Percentiles rank a stretch among this genome's conserved stretches.
Conservation (phyloP, 1,139 yeast species). For the Lodderomyces elongisporus region DNA sequence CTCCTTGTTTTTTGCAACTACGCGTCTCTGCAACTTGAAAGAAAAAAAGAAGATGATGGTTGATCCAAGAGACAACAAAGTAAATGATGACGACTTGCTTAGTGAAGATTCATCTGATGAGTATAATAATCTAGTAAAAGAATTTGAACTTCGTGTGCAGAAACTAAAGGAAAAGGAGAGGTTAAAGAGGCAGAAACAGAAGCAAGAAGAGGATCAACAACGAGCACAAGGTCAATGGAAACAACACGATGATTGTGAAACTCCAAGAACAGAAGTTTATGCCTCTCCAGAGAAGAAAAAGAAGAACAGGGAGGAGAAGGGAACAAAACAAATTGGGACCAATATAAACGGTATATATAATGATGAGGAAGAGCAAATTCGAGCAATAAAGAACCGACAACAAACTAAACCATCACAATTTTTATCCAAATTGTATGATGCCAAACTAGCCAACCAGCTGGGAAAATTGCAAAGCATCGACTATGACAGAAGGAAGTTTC, state of each 20-base stretch:
- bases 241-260: background rate
- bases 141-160: slow-evolving; percentile 21
- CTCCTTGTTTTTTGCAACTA: no score
- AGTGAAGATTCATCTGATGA: slow-evolving; percentile 29
- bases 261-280: slow-evolving; percentile 7
- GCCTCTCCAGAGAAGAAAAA: slow-evolving; percentile 10
- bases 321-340: background rate
- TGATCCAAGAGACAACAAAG: slow-evolving; percentile 20
- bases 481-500: slow-evolving; percentile 19
- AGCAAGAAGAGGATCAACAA: background rate
- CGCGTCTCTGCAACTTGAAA: no score
- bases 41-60: no score
- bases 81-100: slow-evolving; percentile 19
- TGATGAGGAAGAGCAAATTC: background rate
- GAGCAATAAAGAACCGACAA: background rate
- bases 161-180: slow-evolving; percentile 17
- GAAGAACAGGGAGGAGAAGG: background rate
- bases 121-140: slow-evolving; percentile 23
- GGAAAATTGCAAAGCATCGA: slow-evolving; percentile 13
- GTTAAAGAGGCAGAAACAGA: slow-evolving; percentile 6
- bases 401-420: slow-evolving; percentile 12
- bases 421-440: slow-evolving; percentile 13
- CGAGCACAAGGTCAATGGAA: background rate
- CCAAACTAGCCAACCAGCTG: slow-evolving; percentile 5
- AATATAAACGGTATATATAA: background rate